phyloP scores from a whole-genome alignment of 2,329 filamentous ascomycete genomes.

The Berkeleyomyces rouxiae region DNA sequence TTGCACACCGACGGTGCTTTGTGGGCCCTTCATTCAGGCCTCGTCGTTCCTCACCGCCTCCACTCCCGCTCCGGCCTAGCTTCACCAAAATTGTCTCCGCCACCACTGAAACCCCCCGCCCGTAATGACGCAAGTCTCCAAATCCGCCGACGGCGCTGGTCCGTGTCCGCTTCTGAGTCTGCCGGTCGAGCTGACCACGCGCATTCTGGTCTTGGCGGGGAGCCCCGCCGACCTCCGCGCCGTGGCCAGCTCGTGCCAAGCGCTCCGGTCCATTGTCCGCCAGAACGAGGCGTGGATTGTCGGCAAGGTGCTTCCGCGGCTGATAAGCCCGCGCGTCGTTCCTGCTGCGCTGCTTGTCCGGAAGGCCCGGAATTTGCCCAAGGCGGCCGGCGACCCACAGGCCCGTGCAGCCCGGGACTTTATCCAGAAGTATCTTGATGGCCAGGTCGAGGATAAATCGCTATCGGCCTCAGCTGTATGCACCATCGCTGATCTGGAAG shows the following conservation, averaged over 20 bases:
- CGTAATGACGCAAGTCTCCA: background rate
- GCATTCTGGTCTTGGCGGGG: background rate
- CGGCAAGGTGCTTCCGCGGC: background rate
- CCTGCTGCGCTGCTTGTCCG: conserved; percentile 2
- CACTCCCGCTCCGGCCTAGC: background rate
- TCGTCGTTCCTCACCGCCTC: background rate
- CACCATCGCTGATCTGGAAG: background rate
- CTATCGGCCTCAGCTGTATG: background rate
- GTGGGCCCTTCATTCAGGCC: background rate
- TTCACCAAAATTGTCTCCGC: background rate
- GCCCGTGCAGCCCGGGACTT: background rate
- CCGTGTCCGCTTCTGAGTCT: background rate
- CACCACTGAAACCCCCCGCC: background rate
- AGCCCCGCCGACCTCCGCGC: background rate
- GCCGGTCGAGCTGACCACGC: conserved; percentile 4
- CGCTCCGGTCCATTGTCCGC: background rate
- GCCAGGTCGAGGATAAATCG: background rate
- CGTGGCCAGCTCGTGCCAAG: background rate
- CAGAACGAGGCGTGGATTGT: conserved; percentile 2
- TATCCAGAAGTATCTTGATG: background rate
- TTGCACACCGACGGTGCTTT: background rate
- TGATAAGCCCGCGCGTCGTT: background rate
- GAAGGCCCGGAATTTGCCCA: conserved; percentile 1
- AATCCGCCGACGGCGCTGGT: background rate
- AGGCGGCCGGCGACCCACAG: background rate